Conservation (phyloP, 306 rosid genomes). For the Glycyrrhiza uralensis region DNA sequence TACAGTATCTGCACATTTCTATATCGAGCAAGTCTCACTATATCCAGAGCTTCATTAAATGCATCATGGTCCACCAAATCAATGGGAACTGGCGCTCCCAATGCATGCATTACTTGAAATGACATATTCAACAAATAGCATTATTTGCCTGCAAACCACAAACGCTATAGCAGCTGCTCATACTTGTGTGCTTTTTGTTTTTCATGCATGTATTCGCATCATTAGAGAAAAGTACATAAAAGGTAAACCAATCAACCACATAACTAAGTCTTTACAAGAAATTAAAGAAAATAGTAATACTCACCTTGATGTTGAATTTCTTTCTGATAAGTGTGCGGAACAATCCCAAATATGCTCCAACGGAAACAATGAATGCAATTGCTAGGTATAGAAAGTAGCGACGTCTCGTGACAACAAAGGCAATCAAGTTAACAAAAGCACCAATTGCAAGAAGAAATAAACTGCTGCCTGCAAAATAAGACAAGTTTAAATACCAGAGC, state of each 20-base stretch:
- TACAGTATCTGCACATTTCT: constrained; percentile 51
- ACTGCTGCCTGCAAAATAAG: constrained; percentile 56
- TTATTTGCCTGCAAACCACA: no score
- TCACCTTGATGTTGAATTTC: constrained; percentile 81
- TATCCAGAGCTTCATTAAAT: constrained; percentile 46
- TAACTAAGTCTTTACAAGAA: not conserved
- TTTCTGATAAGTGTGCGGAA: constrained; percentile 62
- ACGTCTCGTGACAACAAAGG: constrained; percentile 53
- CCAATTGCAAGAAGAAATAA: constrained; percentile 49
- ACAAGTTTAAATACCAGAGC: constrained; percentile 2
- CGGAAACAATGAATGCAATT: constrained; percentile 45
- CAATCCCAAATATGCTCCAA: constrained; percentile 68
- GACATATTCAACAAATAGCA: no score
- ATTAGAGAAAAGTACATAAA: no score
- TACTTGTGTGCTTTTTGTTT: no score
- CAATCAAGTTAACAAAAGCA: constrained; percentile 53
- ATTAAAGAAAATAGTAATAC: constrained; percentile 3
- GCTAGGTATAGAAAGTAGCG: constrained; percentile 63
- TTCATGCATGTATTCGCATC: constrained; percentile 76
- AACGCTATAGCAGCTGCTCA: no score
- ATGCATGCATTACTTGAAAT: constrained; percentile 82
- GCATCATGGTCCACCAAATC: constrained; percentile 50
- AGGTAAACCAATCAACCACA: no score
- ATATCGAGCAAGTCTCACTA: constrained; percentile 49
- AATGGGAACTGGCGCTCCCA: constrained; percentile 58